Percentiles rank a stretch among this genome's conserved stretches.
These are phyloP conservation scores for Yamadazyma siamensis DNA, from an alignment of 1,139 yeast species.

Conservation along the genomic window DNA sequence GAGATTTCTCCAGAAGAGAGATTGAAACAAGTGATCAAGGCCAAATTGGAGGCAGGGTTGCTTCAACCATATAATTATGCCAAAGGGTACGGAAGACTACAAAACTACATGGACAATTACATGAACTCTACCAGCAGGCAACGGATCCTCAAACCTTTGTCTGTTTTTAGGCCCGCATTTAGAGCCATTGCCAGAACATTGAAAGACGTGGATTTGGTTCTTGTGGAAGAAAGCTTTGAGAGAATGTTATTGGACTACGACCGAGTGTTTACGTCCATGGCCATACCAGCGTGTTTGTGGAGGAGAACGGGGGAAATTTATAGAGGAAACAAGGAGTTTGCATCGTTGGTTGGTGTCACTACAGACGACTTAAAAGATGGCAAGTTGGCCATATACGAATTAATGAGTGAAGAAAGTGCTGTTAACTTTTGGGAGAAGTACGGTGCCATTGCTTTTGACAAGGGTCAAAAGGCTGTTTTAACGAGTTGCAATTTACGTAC, in stretches of 20 bases:
- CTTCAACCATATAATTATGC: slow-evolving; percentile 93
- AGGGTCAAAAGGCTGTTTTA: slow-evolving; percentile 91
- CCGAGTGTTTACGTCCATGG: slow-evolving; percentile 95
- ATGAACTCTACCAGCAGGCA: slow-evolving; percentile 85
- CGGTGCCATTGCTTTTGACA: slow-evolving; percentile 94
- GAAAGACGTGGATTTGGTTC: slow-evolving; percentile 85
- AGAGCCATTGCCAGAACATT: slow-evolving; percentile 88
- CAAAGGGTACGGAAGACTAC: slow-evolving; percentile 86
- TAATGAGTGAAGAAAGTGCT: slow-evolving; percentile 95
- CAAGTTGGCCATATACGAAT: slow-evolving; percentile 84
- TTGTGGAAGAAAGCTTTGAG: slow-evolving; percentile 93
- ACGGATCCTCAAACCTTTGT: slow-evolving; percentile 82
- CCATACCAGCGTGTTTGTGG: slow-evolving; percentile 97
- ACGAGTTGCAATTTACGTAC: slow-evolving; percentile 89
- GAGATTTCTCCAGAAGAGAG: slow-evolving; percentile 94
- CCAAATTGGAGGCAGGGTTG: slow-evolving; percentile 91
- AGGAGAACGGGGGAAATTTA: slow-evolving; percentile 95
- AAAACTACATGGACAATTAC: slow-evolving; percentile 87
- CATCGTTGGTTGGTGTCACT: slow-evolving; percentile 86
- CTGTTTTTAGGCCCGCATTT: slow-evolving; percentile 89
- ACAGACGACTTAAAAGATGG: slow-evolving; percentile 94
- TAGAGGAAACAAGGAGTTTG: slow-evolving; percentile 94
- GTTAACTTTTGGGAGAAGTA: slow-evolving; percentile 99
- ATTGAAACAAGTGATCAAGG: slow-evolving; percentile 90
- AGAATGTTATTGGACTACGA: slow-evolving; percentile 91